Evolutionary conservation across 2,329 filamentous ascomycete species (phyloP).

Genomic region (Zymoseptoria passerinii): DNA sequence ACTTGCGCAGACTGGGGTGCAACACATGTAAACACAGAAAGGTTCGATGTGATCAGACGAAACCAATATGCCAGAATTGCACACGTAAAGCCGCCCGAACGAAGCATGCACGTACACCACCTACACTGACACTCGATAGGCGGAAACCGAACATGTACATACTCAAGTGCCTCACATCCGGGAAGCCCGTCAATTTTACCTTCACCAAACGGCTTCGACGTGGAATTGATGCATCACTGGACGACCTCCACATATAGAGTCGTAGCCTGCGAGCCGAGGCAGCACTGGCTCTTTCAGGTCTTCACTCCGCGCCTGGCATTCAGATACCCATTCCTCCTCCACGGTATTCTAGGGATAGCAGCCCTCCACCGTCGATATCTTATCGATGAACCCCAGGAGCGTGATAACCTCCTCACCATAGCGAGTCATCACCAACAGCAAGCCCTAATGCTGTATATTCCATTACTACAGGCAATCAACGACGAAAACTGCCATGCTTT

Average conservation of each 20-base stretch:
- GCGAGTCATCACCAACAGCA: conserved; percentile 20
- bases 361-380: conserved; percentile 13
- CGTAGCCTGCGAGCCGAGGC: conserved; percentile 8
- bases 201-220: conserved; percentile 5
- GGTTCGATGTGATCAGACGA: conserved; percentile 17
- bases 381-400: conserved; percentile 3
- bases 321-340: conserved; percentile 14
- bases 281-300: conserved; percentile 11
- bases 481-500: conserved; percentile 17
- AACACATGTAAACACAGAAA: conserved; percentile 16
- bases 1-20: conserved; percentile 7
- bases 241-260: conserved; percentile 10
- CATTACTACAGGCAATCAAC: conserved; percentile 14
- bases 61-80: conserved; percentile 17
- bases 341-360: conserved; percentile 13
- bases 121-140: background rate
- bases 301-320: conserved; percentile 13
- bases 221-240: conserved; percentile 21
- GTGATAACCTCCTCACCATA: conserved; percentile 10
- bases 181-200: background rate
- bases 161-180: conserved; percentile 3
- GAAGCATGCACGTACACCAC: background rate
- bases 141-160: conserved; percentile 14
- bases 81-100: conserved; percentile 5
- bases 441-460: conserved; percentile 16